phyloP scores from a whole-genome alignment of 83 land plant species.

The Larix sibirica region DNA sequence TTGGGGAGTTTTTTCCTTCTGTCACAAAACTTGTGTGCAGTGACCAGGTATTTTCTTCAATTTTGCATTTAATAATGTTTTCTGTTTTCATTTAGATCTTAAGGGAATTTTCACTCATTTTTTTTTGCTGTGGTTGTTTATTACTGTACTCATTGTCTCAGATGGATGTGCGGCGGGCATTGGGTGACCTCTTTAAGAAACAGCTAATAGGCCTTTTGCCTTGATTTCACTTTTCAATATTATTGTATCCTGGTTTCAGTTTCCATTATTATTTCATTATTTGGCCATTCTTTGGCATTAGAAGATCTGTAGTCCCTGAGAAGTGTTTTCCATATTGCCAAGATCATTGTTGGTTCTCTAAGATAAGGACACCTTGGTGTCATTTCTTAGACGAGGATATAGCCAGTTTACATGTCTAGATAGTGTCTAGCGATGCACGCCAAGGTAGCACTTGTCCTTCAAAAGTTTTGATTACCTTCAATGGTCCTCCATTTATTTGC shows the following conservation, averaged over 20 bases:
- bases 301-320: not conserved
- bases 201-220: slow-evolving; percentile 53
- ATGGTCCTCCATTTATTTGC: not conserved
- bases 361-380: not conserved
- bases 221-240: not conserved
- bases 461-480: not conserved
- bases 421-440: not conserved
- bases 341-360: not conserved
- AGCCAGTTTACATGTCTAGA: slow-evolving; percentile 1
- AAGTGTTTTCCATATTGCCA: not conserved
- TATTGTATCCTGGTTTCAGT: not conserved
- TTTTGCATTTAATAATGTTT: not conserved
- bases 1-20: slow-evolving; percentile 87
- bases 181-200: slow-evolving; percentile 74
- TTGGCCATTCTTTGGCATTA: not conserved
- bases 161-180: slow-evolving; percentile 93
- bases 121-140: not conserved
- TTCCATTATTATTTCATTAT: not conserved
- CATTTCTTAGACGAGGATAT: not conserved
- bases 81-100: not conserved
- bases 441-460: not conserved
- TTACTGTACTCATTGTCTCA: slow-evolving; percentile 12
- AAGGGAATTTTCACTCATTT: not conserved
- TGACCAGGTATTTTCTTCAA: slow-evolving; percentile 70
- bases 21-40: slow-evolving; percentile 92